Evolutionary conservation across 805 yeast species (phyloP), one percentile per base, ranked within the genome.

Genomic region (Ogataea sp.): DNA sequence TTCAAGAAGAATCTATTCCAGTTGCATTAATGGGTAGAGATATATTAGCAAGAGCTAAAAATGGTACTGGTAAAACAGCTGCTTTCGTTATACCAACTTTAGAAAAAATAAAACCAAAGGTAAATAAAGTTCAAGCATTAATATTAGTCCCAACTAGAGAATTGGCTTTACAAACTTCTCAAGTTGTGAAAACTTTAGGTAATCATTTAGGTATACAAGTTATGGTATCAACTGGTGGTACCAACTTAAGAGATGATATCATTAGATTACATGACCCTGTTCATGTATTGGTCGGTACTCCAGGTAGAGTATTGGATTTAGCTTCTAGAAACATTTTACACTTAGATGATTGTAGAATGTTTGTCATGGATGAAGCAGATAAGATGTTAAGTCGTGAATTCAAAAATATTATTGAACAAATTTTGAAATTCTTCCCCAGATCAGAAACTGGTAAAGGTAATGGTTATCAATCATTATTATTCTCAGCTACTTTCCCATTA

Each of bases 161-260:
- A 64, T 76, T 93, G 56, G 98, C 98, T 3, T 71, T 93, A 54
- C 98, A 93, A 65, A 93, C 97, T 6, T 87, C 97, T 10, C 97
- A 90, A 62, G 98, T 93, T 25, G 96, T 93, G 40, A 83, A 90
- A 64, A 89, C 97, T 11, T 71, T 93, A 46, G 97, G 97, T 43
- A 88, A 88, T 59, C 97, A 93, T 62, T 70, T 93, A 62, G 90
- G 88, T 25, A 70, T 88, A 49, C 82, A 89, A 58, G 87, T 93
- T 56, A 90, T 93, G 97, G 97, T 90, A 41, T 83, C 97, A 63
- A 93, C 97, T 11, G 98, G 98, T 62, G 98, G 98, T 57, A 93
- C 98, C 34, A 77, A 83, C 42, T 71, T 93, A 50, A 81, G 83
- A 64, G 98, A 93, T 65, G 98, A 93, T 64, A 90, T 93, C 53